phyloP scores from a whole-genome alignment of 2,329 filamentous ascomycete genomes.

The Beauveria sp. region DNA sequence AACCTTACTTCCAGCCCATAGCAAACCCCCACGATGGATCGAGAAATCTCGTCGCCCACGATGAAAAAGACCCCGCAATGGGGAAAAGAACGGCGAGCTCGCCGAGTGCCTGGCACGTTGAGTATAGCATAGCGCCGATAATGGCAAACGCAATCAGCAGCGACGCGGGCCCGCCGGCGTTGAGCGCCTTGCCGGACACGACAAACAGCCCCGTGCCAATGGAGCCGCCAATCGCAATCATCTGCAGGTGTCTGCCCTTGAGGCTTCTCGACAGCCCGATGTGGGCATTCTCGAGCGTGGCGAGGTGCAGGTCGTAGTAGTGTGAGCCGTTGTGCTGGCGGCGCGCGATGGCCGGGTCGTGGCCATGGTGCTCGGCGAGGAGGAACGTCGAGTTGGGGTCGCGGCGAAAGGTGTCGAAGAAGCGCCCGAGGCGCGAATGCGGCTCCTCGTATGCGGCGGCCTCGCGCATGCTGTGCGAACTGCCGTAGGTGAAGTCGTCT shows the following conservation, averaged over 20 bases:
- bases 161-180: constrained; percentile 68
- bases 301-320: constrained; percentile 49
- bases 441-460: constrained; percentile 34
- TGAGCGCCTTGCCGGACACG: constrained; percentile 65
- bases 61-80: constrained; percentile 84
- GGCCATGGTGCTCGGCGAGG: constrained; percentile 36
- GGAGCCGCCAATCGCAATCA: constrained; percentile 94
- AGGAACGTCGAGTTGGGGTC: constrained; percentile 46
- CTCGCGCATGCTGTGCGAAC: constrained; percentile 44
- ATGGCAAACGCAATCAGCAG: constrained; percentile 70
- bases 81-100: constrained; percentile 89
- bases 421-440: constrained; percentile 27
- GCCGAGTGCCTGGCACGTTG: constrained; percentile 83
- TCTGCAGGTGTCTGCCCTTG: constrained; percentile 83
- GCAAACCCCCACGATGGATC: constrained; percentile 93
- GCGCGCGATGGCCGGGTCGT: constrained; percentile 25
- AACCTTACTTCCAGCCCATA: constrained; percentile 81
- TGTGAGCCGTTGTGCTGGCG: constrained; percentile 32
- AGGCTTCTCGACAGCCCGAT: constrained; percentile 69
- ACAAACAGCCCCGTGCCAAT: constrained; percentile 88
- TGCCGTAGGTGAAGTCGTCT: constrained; percentile 47
- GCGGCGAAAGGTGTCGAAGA: constrained; percentile 56
- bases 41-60: constrained; percentile 85
- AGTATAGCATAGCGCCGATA: constrained; percentile 83
- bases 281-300: constrained; percentile 66